A percentile compares a stretch with the other conserved stretches of the same genome.
These are phyloP conservation scores for Sparassis latifolia DNA, from an alignment of 1,284 basidiomycete genomes.

Conservation along the genomic window DNA sequence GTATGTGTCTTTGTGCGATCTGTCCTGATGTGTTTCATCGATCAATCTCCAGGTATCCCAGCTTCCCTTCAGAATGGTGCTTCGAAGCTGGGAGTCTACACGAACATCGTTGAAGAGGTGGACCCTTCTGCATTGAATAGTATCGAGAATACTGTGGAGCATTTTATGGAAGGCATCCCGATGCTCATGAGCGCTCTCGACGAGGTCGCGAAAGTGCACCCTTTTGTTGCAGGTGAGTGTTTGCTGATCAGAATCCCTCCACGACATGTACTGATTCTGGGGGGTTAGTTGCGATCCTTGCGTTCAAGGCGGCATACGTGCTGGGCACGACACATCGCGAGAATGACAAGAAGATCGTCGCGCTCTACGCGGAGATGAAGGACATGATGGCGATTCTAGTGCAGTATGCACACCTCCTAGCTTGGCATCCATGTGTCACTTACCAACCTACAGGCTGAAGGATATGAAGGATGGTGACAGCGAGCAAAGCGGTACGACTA, in stretches of 20 bases:
- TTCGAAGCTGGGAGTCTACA: too few species aligned
- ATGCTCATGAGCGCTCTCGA: slow-evolving; percentile 14
- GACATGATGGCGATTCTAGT: slow-evolving; percentile 9
- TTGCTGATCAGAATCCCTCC: background rate
- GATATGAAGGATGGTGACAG: slow-evolving; percentile 10
- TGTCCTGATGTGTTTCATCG: too few species aligned
- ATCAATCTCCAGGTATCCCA: too few species aligned
- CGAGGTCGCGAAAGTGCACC: slow-evolving; percentile 15
- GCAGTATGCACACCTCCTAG: slow-evolving; percentile 22
- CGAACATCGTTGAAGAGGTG: too few species aligned
- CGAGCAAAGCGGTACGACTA: slow-evolving; percentile 10
- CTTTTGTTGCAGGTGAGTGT: slow-evolving; percentile 15
- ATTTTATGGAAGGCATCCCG: slow-evolving; percentile 5
- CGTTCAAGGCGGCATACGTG: slow-evolving; percentile 33
- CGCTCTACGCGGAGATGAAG: slow-evolving; percentile 11
- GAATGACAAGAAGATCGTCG: slow-evolving; percentile 33
- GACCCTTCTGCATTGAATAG: too few species aligned
- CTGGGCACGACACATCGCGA: slow-evolving; percentile 31
- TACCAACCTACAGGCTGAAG: slow-evolving; percentile 5
- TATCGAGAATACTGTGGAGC: background rate
- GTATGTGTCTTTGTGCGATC: too few species aligned
- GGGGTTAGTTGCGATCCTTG: slow-evolving; percentile 30
- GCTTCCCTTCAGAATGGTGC: too few species aligned
- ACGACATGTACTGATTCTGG: background rate
- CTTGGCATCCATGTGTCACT: background rate